phyloP scores from a whole-genome alignment of 495 filamentous ascomycete genomes.

The Aspergillus olivimuriae region DNA sequence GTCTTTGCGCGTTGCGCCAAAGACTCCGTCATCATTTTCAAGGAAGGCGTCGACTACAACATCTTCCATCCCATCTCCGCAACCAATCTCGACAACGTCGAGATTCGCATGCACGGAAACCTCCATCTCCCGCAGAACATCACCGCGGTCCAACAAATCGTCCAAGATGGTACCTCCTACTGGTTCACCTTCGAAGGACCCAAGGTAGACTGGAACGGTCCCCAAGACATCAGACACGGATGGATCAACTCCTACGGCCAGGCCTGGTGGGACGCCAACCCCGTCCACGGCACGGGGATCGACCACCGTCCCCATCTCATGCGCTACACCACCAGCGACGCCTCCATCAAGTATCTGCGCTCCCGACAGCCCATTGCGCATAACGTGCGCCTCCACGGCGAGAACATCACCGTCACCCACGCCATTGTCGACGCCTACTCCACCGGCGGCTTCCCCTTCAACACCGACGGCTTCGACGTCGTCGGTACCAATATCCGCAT shows the following conservation, averaged over 20 bases:
- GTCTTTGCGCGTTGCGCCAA: conserved; percentile 28
- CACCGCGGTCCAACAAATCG: conserved; percentile 24
- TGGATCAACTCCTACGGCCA: conserved; percentile 43
- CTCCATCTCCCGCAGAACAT: conserved; percentile 35
- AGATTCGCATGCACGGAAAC: conserved; percentile 33
- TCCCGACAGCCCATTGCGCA: conserved; percentile 40
- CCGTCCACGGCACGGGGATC: conserved; percentile 27
- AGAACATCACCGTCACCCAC: conserved; percentile 29
- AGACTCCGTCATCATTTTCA: conserved; percentile 29
- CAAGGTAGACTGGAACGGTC: conserved; percentile 27
- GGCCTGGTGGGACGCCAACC: conserved; percentile 40
- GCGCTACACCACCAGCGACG: conserved; percentile 29
- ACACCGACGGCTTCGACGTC: conserved; percentile 39
- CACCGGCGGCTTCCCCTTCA: conserved; percentile 36
- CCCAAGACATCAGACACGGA: conserved; percentile 24
- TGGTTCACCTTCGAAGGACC: conserved; percentile 34
- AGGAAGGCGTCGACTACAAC: conserved; percentile 32
- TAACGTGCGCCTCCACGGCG: conserved; percentile 32
- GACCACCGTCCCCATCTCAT: conserved; percentile 32
- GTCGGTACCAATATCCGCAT: conserved; percentile 30
- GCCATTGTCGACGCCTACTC: conserved; percentile 37
- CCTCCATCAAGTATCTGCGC: conserved; percentile 31
- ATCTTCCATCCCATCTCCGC: conserved; percentile 31
- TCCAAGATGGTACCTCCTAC: conserved; percentile 19
- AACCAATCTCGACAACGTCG: conserved; percentile 34